Conservation (phyloP, 1,139 yeast species). For the Debaryomyces psychrophilus region DNA sequence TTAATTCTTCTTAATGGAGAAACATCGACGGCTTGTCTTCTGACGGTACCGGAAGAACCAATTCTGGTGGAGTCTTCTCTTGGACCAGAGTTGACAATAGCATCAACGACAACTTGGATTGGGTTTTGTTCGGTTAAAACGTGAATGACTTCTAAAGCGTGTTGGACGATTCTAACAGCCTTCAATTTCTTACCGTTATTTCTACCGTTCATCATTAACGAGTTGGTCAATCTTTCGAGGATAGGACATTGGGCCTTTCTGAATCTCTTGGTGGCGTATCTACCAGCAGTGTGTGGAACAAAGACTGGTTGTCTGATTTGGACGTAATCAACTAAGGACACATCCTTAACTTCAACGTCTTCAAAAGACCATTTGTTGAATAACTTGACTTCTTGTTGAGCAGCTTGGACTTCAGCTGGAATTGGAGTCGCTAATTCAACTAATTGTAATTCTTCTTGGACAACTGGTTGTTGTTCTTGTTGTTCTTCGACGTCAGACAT, state of each 20-base stretch:
- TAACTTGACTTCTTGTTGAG: constrained; percentile 94
- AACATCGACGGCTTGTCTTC: constrained; percentile 99
- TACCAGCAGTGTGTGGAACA: constrained; percentile 99
- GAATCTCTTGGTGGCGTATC: constrained; percentile 99
- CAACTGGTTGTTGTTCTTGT: constrained; percentile 53
- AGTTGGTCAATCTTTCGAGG: constrained; percentile 99
- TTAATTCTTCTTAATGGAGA: constrained; percentile 99
- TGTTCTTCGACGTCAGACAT: constrained; percentile 60
- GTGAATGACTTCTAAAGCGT: constrained; percentile 96
- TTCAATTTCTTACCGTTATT: constrained; percentile 99
- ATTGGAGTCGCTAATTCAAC: constrained; percentile 91
- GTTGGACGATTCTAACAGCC: constrained; percentile 99
- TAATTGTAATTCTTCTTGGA: constrained; percentile 74
- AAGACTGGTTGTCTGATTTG: constrained; percentile 98
- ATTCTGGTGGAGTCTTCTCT: constrained; percentile 99
- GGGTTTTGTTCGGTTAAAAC: constrained; percentile 99
- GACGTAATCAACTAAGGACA: constrained; percentile 97
- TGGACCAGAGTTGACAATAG: constrained; percentile 99
- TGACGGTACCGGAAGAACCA: constrained; percentile 99
- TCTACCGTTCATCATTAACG: constrained; percentile 99
- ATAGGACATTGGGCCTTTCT: constrained; percentile 99
- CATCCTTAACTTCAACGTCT: constrained; percentile 96
- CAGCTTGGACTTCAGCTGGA: constrained; percentile 96
- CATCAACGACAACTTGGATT: constrained; percentile 98
- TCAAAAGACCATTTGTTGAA: constrained; percentile 99